These are phyloP conservation scores for Cladosporium sp. DNA, from an alignment of 2,329 filamentous ascomycete species.

Conservation along the genomic window DNA sequence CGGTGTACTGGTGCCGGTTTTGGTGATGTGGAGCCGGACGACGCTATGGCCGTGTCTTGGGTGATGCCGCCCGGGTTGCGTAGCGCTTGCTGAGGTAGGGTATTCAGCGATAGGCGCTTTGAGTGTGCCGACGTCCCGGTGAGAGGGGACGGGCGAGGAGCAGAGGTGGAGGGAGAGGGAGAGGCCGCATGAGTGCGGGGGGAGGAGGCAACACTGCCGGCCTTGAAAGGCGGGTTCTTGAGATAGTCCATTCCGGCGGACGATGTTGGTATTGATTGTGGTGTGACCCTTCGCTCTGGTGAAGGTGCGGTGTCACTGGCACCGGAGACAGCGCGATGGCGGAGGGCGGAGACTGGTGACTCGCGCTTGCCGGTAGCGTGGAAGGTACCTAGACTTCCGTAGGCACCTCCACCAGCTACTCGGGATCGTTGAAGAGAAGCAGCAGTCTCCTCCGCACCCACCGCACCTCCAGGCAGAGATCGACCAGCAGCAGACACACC, in stretches of 20 bases:
- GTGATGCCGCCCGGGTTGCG: constrained; percentile 46
- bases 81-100: constrained; percentile 73
- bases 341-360: constrained; percentile 35
- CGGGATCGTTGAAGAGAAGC: constrained; percentile 27
- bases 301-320: constrained; percentile 26
- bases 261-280: constrained; percentile 44
- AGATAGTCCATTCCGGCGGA: constrained; percentile 65
- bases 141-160: constrained; percentile 41
- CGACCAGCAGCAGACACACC: constrained; percentile 9
- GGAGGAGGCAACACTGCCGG: constrained; percentile 89
- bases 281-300: constrained; percentile 40
- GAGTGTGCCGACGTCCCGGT: constrained; percentile 25
- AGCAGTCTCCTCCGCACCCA: constrained; percentile 28
- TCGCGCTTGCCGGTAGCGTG: constrained; percentile 34
- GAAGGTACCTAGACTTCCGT: constrained; percentile 39
- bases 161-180: constrained; percentile 50
- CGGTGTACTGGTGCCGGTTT: constrained; percentile 75
- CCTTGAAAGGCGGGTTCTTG: constrained; percentile 95
- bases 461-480: constrained; percentile 14
- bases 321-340: constrained; percentile 28
- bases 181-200: constrained; percentile 42
- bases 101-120: constrained; percentile 72
- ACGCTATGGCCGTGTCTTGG: constrained; percentile 60
- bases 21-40: constrained; percentile 73
- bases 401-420: constrained; percentile 32